Percentiles rank a stretch among this genome's conserved stretches.
Evolutionary conservation across 805 yeast genomes (phyloP).

Genomic region (Kazachstania africana): DNA sequence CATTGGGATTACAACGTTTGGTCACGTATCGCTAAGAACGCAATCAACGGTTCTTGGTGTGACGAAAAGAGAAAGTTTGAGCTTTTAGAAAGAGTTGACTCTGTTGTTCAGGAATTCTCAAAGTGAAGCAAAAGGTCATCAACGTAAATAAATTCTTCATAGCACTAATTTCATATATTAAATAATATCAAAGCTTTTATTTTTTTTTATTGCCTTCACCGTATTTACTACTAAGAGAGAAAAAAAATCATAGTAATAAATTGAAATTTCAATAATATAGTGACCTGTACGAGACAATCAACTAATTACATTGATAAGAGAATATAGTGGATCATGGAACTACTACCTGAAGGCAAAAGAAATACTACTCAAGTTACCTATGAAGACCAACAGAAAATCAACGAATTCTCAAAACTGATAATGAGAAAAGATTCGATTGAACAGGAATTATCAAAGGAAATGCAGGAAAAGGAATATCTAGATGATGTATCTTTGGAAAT

Average conservation of each 20-base stretch:
- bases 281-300: too few relatives aligned
- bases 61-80: conserved; percentile 42
- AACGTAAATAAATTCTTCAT: too few relatives aligned
- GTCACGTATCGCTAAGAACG: conserved; percentile 51
- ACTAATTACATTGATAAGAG: too few relatives aligned
- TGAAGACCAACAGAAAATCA: conserved; percentile 81
- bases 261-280: too few relatives aligned
- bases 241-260: too few relatives aligned
- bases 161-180: too few relatives aligned
- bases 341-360: conserved; percentile 32
- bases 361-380: conserved; percentile 30
- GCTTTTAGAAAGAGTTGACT: conserved; percentile 35
- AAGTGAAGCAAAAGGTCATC: neutral
- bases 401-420: conserved; percentile 75
- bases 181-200: too few relatives aligned
- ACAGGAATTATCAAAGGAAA: conserved; percentile 35
- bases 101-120: conserved; percentile 28
- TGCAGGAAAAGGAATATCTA: conserved; percentile 71
- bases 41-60: conserved; percentile 67
- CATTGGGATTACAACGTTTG: conserved; percentile 50
- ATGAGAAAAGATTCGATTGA: conserved; percentile 51
- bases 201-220: too few relatives aligned
- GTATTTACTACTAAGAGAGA: too few relatives aligned
- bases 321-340: conserved; percentile 9
- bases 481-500: conserved; percentile 80